phyloP scores from a whole-genome alignment of 495 filamentous ascomycete species.

The Endocarpon pusillum region DNA sequence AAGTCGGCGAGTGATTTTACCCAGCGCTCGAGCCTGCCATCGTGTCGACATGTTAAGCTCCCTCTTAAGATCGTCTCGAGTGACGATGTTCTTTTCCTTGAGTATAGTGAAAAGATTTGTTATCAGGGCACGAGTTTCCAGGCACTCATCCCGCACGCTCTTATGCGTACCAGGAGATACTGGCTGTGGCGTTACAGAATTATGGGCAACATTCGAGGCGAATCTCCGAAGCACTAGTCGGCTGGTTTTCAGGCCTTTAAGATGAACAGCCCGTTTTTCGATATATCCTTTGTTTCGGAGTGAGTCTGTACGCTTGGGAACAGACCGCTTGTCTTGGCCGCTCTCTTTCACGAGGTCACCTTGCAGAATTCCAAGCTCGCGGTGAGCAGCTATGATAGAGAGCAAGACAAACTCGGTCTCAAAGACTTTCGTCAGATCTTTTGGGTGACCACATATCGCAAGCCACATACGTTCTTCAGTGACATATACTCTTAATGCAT shows the following conservation, averaged over 20 bases:
- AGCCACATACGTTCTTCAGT: conserved; percentile 55
- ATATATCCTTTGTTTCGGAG: conserved; percentile 70
- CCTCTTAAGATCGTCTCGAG: conserved; percentile 42
- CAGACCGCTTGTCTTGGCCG: conserved; percentile 77
- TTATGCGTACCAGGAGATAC: conserved; percentile 5
- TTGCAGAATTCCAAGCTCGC: conserved; percentile 58
- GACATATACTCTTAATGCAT: conserved; percentile 32
- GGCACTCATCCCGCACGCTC: conserved; percentile 9
- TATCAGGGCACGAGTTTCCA: conserved; percentile 28
- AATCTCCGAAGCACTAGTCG: conserved; percentile 46
- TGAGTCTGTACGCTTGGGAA: conserved; percentile 62
- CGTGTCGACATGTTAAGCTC: conserved; percentile 39
- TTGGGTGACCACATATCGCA: conserved; percentile 62
- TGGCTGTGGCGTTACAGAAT: conserved; percentile 2
- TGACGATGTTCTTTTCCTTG: conserved; percentile 27
- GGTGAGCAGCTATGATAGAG: conserved; percentile 60
- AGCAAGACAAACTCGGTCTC: conserved; percentile 55
- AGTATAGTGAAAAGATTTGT: conserved; percentile 30
- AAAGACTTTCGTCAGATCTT: conserved; percentile 51
- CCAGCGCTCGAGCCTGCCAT: conserved; percentile 50
- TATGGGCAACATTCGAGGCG: conserved; percentile 13
- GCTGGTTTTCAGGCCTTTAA: conserved; percentile 49
- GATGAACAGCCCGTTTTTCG: conserved; percentile 53
- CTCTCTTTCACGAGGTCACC: conserved; percentile 56
- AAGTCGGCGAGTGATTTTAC: conserved; percentile 49